Percentiles rank a stretch among this genome's conserved stretches.
These are phyloP conservation scores for sorghum (Sorghum bicolor) DNA, from an alignment of 176 grass and related monocot species.

Conservation along the genomic window DNA sequence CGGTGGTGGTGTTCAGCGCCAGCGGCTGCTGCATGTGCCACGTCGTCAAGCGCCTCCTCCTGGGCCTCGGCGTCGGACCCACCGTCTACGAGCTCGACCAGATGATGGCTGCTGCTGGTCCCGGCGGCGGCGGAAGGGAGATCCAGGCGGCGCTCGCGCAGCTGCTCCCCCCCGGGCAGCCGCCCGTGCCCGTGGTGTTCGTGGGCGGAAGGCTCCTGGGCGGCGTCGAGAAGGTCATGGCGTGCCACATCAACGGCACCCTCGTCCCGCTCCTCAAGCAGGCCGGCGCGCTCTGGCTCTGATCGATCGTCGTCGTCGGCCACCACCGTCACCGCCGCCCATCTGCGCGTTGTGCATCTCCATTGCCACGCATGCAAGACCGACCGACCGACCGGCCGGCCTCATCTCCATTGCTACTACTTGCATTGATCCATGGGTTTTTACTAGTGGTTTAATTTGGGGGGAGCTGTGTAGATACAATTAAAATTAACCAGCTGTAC, in stretches of 20 bases:
- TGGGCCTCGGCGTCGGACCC: conserved; percentile 83
- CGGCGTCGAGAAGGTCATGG: conserved; percentile 91
- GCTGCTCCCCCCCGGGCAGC: conserved; percentile 43
- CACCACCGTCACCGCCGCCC: no score
- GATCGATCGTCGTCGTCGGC: neutral
- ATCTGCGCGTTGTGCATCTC: no score
- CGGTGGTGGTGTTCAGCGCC: conserved; percentile 89
- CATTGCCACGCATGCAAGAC: no score
- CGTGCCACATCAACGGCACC: conserved; percentile 96
- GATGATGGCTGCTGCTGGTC: no score
- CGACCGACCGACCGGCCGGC: no score
- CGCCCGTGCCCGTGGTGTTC: conserved; percentile 76
- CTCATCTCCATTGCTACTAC: no score
- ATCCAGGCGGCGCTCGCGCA: conserved; percentile 72
- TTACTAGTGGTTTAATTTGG: no score
- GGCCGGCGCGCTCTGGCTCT: conserved; percentile 98
- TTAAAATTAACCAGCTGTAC: no score
- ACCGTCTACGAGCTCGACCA: conserved; percentile 92
- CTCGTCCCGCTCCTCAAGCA: conserved; percentile 98
- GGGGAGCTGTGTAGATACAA: no score
- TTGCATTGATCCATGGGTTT: no score
- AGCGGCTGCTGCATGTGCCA: conserved; percentile 99
- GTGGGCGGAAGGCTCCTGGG: conserved; percentile 84
- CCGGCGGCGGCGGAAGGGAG: conserved; percentile 5
- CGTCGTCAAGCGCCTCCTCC: conserved; percentile 82